Conservation (phyloP, 805 yeast genomes). For the Nakazawaea holstii region DNA sequence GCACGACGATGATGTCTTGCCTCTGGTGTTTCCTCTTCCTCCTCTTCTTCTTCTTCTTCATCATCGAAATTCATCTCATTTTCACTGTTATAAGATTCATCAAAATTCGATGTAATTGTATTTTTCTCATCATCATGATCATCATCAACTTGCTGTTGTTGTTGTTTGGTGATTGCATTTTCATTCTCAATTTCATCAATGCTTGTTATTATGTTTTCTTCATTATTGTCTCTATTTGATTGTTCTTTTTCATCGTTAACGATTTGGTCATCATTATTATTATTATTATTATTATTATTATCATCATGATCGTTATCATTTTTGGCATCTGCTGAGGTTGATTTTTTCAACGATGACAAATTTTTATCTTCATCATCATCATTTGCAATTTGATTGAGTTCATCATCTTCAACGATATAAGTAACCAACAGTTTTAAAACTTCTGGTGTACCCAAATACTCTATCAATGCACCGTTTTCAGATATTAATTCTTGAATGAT, state of each 20-base stretch:
- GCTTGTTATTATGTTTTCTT: too few species aligned
- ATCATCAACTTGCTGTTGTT: conserved; percentile 6
- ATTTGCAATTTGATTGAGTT: conserved; percentile 26
- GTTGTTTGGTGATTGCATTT: conserved; percentile 12
- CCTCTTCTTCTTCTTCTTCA: conserved; percentile 23
- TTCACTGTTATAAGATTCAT: conserved; percentile 11
- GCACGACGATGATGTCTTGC: conserved; percentile 38
- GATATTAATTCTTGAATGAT: conserved; percentile 67
- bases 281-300: not conserved
- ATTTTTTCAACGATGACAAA: not conserved
- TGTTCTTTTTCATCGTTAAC: not conserved
- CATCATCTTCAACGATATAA: conserved; percentile 50
- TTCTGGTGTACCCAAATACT: conserved; percentile 74
- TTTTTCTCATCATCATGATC: conserved; percentile 11
- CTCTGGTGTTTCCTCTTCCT: conserved; percentile 26
- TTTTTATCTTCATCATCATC: conserved; percentile 1
- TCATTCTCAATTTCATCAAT: not conserved
- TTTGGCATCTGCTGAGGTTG: too few species aligned
- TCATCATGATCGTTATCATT: not conserved
- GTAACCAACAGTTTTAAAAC: conserved; percentile 64
- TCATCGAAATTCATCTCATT: conserved; percentile 20
- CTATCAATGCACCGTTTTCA: conserved; percentile 70
- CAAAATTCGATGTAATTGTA: not conserved
- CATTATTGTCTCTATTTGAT: not conserved
- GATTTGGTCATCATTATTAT: too few species aligned